These are phyloP conservation scores for Taphrina pruni DNA, from an alignment of 1,139 yeast genomes.

Conservation along the genomic window DNA sequence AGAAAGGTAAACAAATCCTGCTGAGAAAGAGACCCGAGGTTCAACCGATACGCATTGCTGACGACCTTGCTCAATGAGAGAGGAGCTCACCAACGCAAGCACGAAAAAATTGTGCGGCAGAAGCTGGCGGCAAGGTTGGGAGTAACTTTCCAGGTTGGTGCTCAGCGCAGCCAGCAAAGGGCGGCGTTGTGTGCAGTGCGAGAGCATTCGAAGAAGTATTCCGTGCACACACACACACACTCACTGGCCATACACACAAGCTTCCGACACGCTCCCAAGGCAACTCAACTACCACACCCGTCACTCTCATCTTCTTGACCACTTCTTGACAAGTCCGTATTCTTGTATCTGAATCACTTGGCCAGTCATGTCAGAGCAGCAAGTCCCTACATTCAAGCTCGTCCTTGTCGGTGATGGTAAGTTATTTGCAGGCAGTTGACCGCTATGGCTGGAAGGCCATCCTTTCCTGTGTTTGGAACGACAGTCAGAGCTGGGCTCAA, in stretches of 20 bases:
- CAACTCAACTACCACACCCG: neutral
- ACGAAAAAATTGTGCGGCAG: conserved; percentile 9
- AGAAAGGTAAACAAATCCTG: neutral
- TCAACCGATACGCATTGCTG: neutral
- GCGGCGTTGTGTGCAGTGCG: too few relatives aligned
- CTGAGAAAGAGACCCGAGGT: neutral
- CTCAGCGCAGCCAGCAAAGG: too few relatives aligned
- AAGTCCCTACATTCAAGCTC: conserved; percentile 97
- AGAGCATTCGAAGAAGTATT: neutral
- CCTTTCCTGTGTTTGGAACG: conserved; percentile 2
- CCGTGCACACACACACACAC: conserved; percentile 10
- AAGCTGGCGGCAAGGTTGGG: too few relatives aligned
- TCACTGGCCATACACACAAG: conserved; percentile 1
- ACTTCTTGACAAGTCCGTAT: neutral
- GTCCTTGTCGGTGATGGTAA: conserved; percentile 49
- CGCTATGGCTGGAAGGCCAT: conserved; percentile 14
- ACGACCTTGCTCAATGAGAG: too few relatives aligned
- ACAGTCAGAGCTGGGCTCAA: conserved; percentile 17
- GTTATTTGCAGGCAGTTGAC: neutral
- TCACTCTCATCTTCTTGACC: neutral
- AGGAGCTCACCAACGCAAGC: neutral
- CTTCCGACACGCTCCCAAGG: conserved; percentile 3
- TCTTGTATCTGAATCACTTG: neutral
- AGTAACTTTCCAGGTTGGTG: too few relatives aligned
- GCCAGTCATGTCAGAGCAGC: conserved; percentile 52